Evolutionary conservation across 805 yeast genomes (phyloP), one percentile per base, ranked within the genome.

Genomic region (Clavispora vitiphila): DNA sequence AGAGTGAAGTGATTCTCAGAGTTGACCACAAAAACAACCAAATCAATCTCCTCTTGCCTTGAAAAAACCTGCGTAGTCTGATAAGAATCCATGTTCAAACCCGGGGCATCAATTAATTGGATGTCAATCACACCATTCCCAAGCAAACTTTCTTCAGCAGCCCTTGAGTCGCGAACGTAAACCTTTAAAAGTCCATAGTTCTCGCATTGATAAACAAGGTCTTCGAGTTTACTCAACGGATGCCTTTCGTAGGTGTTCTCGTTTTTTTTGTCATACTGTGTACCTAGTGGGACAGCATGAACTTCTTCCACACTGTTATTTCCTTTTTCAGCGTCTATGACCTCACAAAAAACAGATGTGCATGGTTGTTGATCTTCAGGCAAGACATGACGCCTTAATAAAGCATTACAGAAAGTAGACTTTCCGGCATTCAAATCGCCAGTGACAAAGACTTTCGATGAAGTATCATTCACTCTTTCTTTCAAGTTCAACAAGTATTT

Each of bases 331-430:
- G 89, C 87, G 60, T 93, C 96, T 22, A 86, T 69, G 7, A 95
- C 91, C 63, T 95, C 99, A 60, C 96, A 90, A 56, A 95, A 95
- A 0, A 93, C 96, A 47, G 86, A 82, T 0, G 99, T 93, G 55
- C 97, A 89, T 2, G 99, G 99, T 58, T 93, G 96, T 57, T 93
- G 99, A 62, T 93, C 99, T 56, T 86, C 96, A 0, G 99, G 99
- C 37, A 93, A 65, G 3, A 93, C 64, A 38, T 79, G 77, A 39
- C 93, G 74, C 50, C 90, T 72, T 44, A 93, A 65, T 31, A 93
- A 67, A 1, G 96, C 91, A 58, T 93, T 93, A 63, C 99, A 93
- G 54, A 93, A 88, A 1, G 96, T 86, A 1, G 97, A 88, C 57
- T 93, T 93, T 3, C 99, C 99, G 0, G 99, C 85, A 58, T 93